phyloP scores from a whole-genome alignment of 2,329 filamentous ascomycete genomes.

The Didymellaceae sp. region DNA sequence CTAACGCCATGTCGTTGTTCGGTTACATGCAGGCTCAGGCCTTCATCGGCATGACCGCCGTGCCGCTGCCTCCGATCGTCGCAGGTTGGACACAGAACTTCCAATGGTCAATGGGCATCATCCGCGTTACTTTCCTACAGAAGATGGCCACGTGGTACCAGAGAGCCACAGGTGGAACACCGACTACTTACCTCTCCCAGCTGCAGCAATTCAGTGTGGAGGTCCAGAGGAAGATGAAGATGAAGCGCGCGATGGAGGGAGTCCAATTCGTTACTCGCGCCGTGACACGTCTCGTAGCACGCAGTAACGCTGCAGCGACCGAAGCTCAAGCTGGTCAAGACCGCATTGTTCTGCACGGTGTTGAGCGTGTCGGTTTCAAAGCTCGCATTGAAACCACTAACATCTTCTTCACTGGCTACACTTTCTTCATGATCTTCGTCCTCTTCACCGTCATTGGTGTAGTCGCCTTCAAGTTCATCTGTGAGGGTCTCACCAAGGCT shows the following conservation, averaged over 20 bases:
- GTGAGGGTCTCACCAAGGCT: conserved; percentile 75
- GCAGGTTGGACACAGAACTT: conserved; percentile 96
- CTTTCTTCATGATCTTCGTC: conserved; percentile 88
- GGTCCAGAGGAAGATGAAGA: conserved; percentile 76
- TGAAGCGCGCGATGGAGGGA: conserved; percentile 36
- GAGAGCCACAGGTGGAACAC: conserved; percentile 85
- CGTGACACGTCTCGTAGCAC: conserved; percentile 43
- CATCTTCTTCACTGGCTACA: conserved; percentile 88
- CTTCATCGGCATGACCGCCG: conserved; percentile 83
- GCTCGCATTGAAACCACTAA: conserved; percentile 87
- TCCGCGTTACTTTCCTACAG: conserved; percentile 86
- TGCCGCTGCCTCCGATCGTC: conserved; percentile 85
- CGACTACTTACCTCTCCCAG: conserved; percentile 77
- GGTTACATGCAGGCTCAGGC: conserved; percentile 94
- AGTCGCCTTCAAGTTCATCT: conserved; percentile 78
- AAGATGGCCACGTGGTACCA: conserved; percentile 94
- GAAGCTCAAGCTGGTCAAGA: conserved; percentile 41
- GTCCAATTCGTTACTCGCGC: conserved; percentile 24
- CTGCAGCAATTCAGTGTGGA: conserved; percentile 80
- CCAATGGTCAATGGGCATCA: conserved; percentile 97
- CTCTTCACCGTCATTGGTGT: conserved; percentile 75
- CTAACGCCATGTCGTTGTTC: conserved; percentile 92
- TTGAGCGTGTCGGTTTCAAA: conserved; percentile 86
- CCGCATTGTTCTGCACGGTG: conserved; percentile 72
- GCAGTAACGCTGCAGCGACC: conserved; percentile 56